Evolutionary conservation across 345 rosid genomes (phyloP), one percentile per base, ranked within the genome.

Genomic region (Populus ilicifolia): DNA sequence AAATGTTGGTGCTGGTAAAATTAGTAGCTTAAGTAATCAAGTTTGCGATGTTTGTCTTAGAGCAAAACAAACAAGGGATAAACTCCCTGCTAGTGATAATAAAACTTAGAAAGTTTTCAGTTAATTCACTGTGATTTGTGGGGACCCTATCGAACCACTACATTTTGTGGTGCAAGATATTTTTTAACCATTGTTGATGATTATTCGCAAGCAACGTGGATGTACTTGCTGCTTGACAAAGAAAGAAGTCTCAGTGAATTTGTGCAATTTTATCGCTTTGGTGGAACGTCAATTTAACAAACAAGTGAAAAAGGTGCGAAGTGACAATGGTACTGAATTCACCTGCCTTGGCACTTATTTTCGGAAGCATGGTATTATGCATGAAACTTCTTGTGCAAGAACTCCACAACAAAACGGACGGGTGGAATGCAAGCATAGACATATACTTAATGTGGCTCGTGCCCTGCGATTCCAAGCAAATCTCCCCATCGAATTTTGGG

Each of bases 171-270:
- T 0, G 72, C 46, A 1, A 9, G 4, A 21, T 74, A 75, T 67
- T 79, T 83, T 25, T 36, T 79, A 0, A 83, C 71, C 0, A 70
- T 79, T 2, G 75, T 82, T 1, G 85, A 82, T 75, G 82, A 82
- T 82, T 75, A 16, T 52, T 61, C 76, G 10, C 44, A 66, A 0
- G 70, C 35, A 1, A 33, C 67, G 0, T 82, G 74, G 79, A 25
- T 73, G 8, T 76, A 83, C 62, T 77, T 76, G 12, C 39, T 83
- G n/a, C 18, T 6, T 18, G 66, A 61, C 10, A 83, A 83, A 36
- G n/a, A 6, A 2, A 2, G 75, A 79, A 5, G 85, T 76, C 4
- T 17, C 4, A 0, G 0, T 2, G 5, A 20, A 68, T 6, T 2
- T 76, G 17, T 1, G 13, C 21, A 50, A 25, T 11, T 82, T 82